These are phyloP conservation scores for Solidago caesia DNA, from an alignment of 129 eudicot genomes.

Conservation along the genomic window DNA sequence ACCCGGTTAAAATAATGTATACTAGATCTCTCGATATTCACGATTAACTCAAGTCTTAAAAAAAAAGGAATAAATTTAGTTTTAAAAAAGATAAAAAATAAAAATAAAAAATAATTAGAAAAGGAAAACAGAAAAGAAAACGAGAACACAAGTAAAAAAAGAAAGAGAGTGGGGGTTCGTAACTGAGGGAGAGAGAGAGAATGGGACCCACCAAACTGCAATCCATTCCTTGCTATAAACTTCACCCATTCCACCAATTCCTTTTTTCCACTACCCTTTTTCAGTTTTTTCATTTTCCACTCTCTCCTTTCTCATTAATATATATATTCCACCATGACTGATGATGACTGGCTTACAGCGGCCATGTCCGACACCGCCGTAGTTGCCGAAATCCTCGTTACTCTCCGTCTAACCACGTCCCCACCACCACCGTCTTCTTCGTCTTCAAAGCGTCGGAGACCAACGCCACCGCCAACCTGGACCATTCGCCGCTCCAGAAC, in stretches of 20 bases:
- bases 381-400: slow-evolving; percentile 51
- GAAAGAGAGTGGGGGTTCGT: slow-evolving; percentile 29
- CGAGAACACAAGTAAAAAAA: background rate
- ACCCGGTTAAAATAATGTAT: too few relatives aligned
- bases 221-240: slow-evolving; percentile 37
- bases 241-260: slow-evolving; percentile 32
- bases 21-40: too few relatives aligned
- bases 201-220: slow-evolving; percentile 38
- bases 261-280: slow-evolving; percentile 29
- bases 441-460: background rate
- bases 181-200: slow-evolving; percentile 30
- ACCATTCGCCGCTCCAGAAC: slow-evolving; percentile 60
- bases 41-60: too few relatives aligned
- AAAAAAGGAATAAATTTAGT: too few relatives aligned
- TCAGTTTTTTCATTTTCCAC: slow-evolving; percentile 10
- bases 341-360: slow-evolving; percentile 46
- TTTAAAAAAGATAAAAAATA: background rate
- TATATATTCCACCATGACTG: slow-evolving; percentile 25
- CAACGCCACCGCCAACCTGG: slow-evolving; percentile 47
- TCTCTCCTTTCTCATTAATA: slow-evolving; percentile 5
- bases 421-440: slow-evolving; percentile 23
- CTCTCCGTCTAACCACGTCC: slow-evolving; percentile 27
- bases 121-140: background rate
- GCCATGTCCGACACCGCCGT: slow-evolving; percentile 36
- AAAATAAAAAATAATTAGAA: background rate